phyloP scores from a whole-genome alignment of 768 basidiomycete species.

The Boletus vermiculosoides region DNA sequence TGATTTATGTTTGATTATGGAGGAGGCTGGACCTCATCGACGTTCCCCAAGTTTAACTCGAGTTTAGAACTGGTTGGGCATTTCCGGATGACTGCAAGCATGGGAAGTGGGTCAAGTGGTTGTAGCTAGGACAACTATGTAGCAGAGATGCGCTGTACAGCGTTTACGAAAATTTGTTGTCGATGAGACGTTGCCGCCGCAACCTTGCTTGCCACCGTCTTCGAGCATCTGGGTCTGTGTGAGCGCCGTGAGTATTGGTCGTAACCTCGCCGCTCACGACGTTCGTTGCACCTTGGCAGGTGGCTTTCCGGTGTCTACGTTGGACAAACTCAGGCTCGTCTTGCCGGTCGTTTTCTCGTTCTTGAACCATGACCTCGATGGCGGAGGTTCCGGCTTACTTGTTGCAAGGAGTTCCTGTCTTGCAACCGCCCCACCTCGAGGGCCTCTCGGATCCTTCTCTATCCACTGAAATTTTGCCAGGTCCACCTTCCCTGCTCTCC shows the following conservation, averaged over 20 bases:
- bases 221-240: constrained; percentile 16
- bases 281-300: constrained; percentile 17
- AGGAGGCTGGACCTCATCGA: neutral
- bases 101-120: constrained; percentile 2
- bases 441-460: constrained; percentile 66
- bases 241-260: constrained; percentile 21
- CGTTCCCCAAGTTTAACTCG: neutral
- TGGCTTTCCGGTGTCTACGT: constrained; percentile 20
- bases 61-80: neutral
- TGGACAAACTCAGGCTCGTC: constrained; percentile 12
- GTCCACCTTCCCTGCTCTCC: constrained; percentile 74
- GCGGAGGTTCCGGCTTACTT: constrained; percentile 67
- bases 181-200: constrained; percentile 17
- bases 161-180: constrained; percentile 28
- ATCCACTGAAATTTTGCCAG: constrained; percentile 89
- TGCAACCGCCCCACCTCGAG: constrained; percentile 79
- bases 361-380: constrained; percentile 64
- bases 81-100: neutral
- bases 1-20: constrained; percentile 8
- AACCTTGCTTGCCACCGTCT: constrained; percentile 23
- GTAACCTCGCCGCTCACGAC: constrained; percentile 24
- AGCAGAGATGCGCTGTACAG: constrained; percentile 8
- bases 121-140: constrained; percentile 17
- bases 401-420: constrained; percentile 67
- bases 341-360: constrained; percentile 26